Evolutionary conservation across 352 stramenopile genomes (phyloP), one percentile per base, ranked within the genome.

Genomic region (Globisporangium paroecandrum): DNA sequence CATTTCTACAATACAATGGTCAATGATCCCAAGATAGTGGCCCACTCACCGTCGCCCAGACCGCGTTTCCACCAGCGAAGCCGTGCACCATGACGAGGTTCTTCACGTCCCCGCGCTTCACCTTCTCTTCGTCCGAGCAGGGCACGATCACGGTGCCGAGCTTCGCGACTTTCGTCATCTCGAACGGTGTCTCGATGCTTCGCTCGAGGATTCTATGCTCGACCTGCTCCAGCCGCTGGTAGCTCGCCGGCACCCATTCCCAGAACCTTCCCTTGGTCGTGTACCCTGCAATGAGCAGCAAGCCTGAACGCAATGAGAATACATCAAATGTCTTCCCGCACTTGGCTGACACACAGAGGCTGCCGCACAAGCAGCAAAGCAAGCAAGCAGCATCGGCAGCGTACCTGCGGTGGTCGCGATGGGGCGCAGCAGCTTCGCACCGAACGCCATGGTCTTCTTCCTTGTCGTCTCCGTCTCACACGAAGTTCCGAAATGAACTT

Each of bases 31-130:
- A 32, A 32, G 29, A 32, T 29, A 22, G 12, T 25, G 4, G 24
- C 12, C 18, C 29, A 60, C 59, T 62, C 68, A 90, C 83, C 74
- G 79, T 87, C n/a, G 87, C 85, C 87, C 87, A 95, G 7, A 91
- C 76, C 7, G 85, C 85, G 54, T 95, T 95, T 24, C 87, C 87
- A 1, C 82, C 83, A 0, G 77, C 87, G 64, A 93, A 95, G 3
- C 87, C 87, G 68, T 95, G 87, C 63, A 95, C 81, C 63, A 95
- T 59, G 41, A 95, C 87, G 64, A 95, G 77, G 62, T 93, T 89
- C 57, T 84, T 80, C 22, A 79, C 85, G 1, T 69, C 20, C 54
- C 73, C 73, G 12, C 53, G 58, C 27, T 56, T 22, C 43, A 80
- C 75, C 63, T 87, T 87, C 22, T 71, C 69, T 49, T 81, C 67